Conservation (phyloP, 345 rosid species). For the Angophora floribunda region DNA sequence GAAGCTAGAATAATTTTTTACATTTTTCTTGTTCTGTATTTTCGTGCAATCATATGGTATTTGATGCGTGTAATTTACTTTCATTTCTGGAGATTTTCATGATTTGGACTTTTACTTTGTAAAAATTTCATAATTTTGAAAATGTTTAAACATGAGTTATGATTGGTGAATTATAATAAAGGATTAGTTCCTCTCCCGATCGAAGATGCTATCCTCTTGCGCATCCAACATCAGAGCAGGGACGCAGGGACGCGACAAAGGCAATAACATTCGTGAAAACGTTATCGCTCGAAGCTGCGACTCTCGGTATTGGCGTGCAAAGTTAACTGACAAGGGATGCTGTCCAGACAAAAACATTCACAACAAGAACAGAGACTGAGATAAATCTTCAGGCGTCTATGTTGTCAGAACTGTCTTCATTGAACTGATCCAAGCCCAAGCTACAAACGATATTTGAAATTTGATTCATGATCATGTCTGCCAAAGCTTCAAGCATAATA, state of each 20-base stretch:
- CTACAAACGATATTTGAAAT: not conserved
- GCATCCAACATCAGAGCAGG: not conserved
- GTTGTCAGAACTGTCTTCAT: not conserved
- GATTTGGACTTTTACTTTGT: no score
- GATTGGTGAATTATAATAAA: not conserved
- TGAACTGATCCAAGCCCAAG: not conserved
- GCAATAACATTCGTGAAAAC: not conserved
- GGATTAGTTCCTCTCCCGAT: not conserved
- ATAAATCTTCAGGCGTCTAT: not conserved
- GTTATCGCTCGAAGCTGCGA: not conserved
- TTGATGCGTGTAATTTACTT: no score
- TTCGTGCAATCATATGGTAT: no score
- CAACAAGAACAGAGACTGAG: not conserved
- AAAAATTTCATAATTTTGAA: no score
- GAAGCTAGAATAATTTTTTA: no score
- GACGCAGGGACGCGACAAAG: not conserved
- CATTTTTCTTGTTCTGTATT: no score
- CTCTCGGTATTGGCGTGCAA: no score
- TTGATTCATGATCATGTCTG: not conserved
- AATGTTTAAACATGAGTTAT: no score
- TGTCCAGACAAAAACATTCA: not conserved
- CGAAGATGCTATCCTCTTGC: not conserved
- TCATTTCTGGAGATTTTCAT: no score
- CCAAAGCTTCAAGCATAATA: not conserved
- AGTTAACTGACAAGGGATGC: not conserved